These are phyloP conservation scores for Talaromyces sp. DNA, from an alignment of 2,329 filamentous ascomycete species.

Conservation along the genomic window DNA sequence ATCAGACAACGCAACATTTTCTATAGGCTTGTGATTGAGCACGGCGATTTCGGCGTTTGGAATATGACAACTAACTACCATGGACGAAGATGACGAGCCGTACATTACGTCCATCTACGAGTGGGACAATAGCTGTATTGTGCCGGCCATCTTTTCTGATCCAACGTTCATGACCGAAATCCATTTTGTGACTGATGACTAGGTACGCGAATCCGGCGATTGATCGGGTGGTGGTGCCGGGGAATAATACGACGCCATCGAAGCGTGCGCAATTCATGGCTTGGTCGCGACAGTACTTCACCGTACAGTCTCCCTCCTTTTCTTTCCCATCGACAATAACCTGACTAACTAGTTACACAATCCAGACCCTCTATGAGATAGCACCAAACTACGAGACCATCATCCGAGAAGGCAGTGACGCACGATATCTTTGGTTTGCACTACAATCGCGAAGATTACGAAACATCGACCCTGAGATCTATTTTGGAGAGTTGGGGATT, in stretches of 20 bases:
- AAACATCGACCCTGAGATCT: neutral
- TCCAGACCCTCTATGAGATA: neutral
- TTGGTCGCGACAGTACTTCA: neutral
- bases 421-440: neutral
- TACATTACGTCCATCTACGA: neutral
- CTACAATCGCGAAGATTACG: neutral
- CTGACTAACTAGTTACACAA: too few relatives aligned
- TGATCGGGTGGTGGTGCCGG: too few relatives aligned
- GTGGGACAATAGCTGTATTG: neutral
- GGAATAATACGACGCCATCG: neutral
- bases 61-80: neutral
- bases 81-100: neutral
- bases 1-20: neutral
- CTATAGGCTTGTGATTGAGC: neutral
- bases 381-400: neutral
- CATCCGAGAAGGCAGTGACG: neutral
- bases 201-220: neutral
- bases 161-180: neutral
- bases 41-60: neutral
- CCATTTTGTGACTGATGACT: neutral
- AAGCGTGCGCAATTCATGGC: neutral
- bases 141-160: neutral
- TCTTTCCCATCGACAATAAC: too few relatives aligned
- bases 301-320: neutral
- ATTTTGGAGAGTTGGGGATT: neutral